These are phyloP conservation scores for Leccinum insigne DNA, from an alignment of 1,284 basidiomycete species.

Conservation along the genomic window DNA sequence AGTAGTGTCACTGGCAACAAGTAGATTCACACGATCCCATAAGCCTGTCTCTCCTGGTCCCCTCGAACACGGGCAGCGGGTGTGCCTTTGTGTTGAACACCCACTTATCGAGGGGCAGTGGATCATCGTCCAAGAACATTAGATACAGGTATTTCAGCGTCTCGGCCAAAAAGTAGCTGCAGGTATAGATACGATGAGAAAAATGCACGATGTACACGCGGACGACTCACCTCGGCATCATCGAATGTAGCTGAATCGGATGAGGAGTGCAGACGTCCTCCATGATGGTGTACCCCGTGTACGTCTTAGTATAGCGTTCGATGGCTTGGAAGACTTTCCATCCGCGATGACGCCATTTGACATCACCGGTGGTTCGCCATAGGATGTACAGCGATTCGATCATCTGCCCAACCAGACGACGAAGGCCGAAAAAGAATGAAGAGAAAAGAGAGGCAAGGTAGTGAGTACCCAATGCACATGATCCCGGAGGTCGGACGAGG, in stretches of 20 bases:
- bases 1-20: too few relatives aligned
- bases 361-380: conserved; percentile 70
- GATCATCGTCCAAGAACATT: conserved; percentile 56
- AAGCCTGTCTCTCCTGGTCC: conserved; percentile 53
- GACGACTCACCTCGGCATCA: conserved; percentile 15
- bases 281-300: conserved; percentile 59
- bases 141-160: conserved; percentile 72
- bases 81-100: conserved; percentile 90
- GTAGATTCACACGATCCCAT: conserved; percentile 23
- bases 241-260: conserved; percentile 16
- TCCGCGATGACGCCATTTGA: conserved; percentile 72
- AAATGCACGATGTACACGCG: background rate
- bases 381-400: conserved; percentile 68
- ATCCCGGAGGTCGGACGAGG: conserved; percentile 11
- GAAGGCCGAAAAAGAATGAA: background rate
- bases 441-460: background rate
- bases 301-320: conserved; percentile 53
- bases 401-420: conserved; percentile 42
- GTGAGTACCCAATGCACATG: background rate
- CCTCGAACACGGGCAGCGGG: conserved; percentile 72
- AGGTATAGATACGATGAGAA: background rate
- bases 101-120: conserved; percentile 68
- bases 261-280: conserved; percentile 41
- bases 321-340: conserved; percentile 77
- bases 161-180: conserved; percentile 72